Evolutionary conservation across 78 protist species (phyloP), one percentile per base, ranked within the genome.

Genomic region (Dictyostelium firmibasis): DNA sequence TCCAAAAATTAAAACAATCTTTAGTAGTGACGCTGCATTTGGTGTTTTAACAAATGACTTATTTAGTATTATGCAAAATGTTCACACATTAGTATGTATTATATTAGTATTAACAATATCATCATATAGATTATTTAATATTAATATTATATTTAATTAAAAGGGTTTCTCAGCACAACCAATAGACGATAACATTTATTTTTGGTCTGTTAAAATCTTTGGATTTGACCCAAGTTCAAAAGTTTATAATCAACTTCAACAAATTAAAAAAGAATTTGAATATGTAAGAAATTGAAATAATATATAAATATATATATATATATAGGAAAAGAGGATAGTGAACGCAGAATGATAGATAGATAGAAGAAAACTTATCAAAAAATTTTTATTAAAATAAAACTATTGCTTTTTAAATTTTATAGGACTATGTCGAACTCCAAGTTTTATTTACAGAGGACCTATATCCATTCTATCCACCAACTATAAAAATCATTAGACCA

Each of bases 381-480:
- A 0, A 57, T 20, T 74, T 20, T 74, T 0, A 35, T 35, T 25
- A n/a, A n/a, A n/a, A n/a, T n/a, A n/a, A n/a, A n/a, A n/a, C 2
- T 41, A 5, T 25, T 25, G 35, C n/a, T n/a, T n/a, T 33, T 16
- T 50, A 50, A 10, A n/a, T n/a, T n/a, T 25, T 41, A 67, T 67
- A 94, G 93, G 96, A 94, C 18, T 83, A 94, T 75, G 44, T 85
- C 2, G 92, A 94, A 29, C 14, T 94, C 14, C 91, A 84, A 50
- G 96, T 86, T 23, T 81, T 84, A 60, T 94, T 94, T 43, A 85
- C 92, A 47, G 89, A 81, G 38, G 96, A 94, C 47, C 77, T 94
- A 14, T 85, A 94, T 77, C 96, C 96, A 81, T 94, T 94, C 50
- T 94, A 94, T 84, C 96, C 96, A 44, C 96, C 96, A 44, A 94